A percentile compares a stretch with the other conserved stretches of the same genome.
Conservation (phyloP, 495 filamentous ascomycete species). For the Choiromyces venosus region DNA sequence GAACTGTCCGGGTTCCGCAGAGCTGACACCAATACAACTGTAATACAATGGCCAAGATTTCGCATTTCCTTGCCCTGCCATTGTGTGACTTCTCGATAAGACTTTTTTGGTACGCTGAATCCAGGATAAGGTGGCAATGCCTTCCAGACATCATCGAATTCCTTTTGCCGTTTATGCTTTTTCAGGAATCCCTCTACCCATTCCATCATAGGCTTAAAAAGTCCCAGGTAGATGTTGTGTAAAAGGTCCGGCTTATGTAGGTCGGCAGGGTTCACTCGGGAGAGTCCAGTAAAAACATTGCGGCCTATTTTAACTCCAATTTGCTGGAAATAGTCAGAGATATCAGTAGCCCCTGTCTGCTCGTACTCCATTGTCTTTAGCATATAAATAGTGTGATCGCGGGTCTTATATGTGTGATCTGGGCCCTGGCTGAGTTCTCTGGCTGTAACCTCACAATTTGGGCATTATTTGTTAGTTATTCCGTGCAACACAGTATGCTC, state of each 20-base stretch:
- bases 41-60: not conserved
- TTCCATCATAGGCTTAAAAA: too few species aligned
- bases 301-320: not conserved
- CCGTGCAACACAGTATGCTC: slow-evolving; percentile 5
- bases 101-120: slow-evolving; percentile 2
- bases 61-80: slow-evolving; percentile 15
- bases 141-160: slow-evolving; percentile 9
- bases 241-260: too few species aligned
- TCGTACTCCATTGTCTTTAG: not conserved
- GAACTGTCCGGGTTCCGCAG: not conserved
- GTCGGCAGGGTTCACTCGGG: too few species aligned
- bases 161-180: too few species aligned
- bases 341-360: not conserved
- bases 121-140: not conserved
- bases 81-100: slow-evolving; percentile 8
- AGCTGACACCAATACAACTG: not conserved
- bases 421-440: not conserved
- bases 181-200: too few species aligned
- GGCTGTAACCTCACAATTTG: not conserved
- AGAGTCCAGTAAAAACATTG: not conserved
- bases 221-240: too few species aligned
- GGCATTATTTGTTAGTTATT: not conserved
- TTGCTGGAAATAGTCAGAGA: not conserved
- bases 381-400: not conserved
- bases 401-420: not conserved